Base-by-base conservation (phyloP, 345 rosid species). In the Sapria himalayana region DNA sequence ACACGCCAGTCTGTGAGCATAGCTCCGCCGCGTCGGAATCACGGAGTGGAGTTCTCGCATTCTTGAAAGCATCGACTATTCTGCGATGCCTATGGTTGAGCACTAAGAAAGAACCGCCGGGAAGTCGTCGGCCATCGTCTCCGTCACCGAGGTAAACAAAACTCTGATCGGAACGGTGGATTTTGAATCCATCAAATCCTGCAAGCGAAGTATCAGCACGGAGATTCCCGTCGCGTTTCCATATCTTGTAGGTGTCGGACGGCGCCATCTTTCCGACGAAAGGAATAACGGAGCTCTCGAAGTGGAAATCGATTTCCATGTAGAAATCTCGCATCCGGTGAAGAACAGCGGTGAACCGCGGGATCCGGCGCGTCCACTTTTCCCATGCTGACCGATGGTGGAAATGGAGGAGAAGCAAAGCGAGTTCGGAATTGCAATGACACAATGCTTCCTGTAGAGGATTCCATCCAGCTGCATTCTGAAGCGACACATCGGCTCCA, bases 251-350 rank as follows among this genome's bases (percentile, higher is more conserved):
- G 0, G 94, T 86, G n/a, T 86, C 98, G 0, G 94, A 78, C 25
- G 98, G 98, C 14, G 94, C 94, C 12, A 86, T 67, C 35, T 72
- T 82, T 0, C 78, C 75, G 19, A 86, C 71, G 57, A 86, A 86
- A 0, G 98, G 98, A 24, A 86, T 82, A 29, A 86, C 91, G 3
- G 94, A 86, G 61, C 91, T 81, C 55, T 82, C 93, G 49, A 86
- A 86, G 46, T 74, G 80, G 52, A 86, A 76, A 1, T 89, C 73
- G 2, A 86, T 72, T 63, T 81, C 97, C 94, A 81, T 72, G 64
- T 86, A 81, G 64, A 86, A 86, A 54, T 86, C 97, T 11, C 78
- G 73, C 94, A 78, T 86, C 19, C 94, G 59, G 18, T 72, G 73
- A 10, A 86, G 62, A 10, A 60, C 80, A 4, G 82, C 73, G 37